These are phyloP conservation scores for Trichoderma harzianum DNA, from an alignment of 2,329 filamentous ascomycete genomes.

Conservation along the genomic window DNA sequence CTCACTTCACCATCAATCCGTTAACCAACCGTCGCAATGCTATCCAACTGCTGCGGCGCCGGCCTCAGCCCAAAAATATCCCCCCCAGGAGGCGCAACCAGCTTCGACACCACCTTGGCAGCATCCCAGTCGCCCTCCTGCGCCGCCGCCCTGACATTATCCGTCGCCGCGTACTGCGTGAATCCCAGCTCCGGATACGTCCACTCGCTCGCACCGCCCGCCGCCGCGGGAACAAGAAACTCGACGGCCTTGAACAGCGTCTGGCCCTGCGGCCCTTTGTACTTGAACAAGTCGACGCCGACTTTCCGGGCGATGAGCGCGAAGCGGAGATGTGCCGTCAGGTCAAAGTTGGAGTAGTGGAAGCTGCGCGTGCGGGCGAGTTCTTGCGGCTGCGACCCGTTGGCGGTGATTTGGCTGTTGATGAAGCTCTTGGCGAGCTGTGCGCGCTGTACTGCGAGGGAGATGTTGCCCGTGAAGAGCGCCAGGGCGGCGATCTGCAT, in stretches of 20 bases:
- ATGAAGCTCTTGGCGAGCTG: conserved; percentile 19
- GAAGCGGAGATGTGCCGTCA: conserved; percentile 22
- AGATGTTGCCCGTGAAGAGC: conserved; percentile 25
- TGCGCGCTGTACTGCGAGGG: conserved; percentile 1
- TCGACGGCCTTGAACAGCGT: conserved; percentile 24
- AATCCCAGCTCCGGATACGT: conserved; percentile 25
- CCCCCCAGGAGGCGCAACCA: conserved; percentile 23
- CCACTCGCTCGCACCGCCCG: conserved; percentile 21
- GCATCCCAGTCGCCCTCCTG: conserved; percentile 23
- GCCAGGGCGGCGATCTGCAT: conserved; percentile 28
- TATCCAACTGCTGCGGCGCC: conserved; percentile 29
- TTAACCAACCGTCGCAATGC: conserved; percentile 20
- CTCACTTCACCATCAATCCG: neutral
- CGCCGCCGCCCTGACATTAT: conserved; percentile 27
- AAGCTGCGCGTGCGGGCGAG: conserved; percentile 28
- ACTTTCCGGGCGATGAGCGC: conserved; percentile 23
- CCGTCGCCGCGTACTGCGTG: conserved; percentile 25
- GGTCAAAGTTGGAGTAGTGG: conserved; percentile 29
- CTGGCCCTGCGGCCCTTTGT: conserved; percentile 25
- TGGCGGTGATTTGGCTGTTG: conserved; percentile 22
- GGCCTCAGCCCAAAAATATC: conserved; percentile 27
- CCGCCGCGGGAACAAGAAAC: conserved; percentile 26
- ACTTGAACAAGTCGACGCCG: conserved; percentile 24
- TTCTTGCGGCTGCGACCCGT: conserved; percentile 28
- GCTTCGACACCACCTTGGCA: conserved; percentile 13